A percentile compares a stretch with the other conserved stretches of the same genome.
These are phyloP conservation scores for Mortierella sp. DNA, from an alignment of 371 early-diverging fungal genomes.

Conservation along the genomic window DNA sequence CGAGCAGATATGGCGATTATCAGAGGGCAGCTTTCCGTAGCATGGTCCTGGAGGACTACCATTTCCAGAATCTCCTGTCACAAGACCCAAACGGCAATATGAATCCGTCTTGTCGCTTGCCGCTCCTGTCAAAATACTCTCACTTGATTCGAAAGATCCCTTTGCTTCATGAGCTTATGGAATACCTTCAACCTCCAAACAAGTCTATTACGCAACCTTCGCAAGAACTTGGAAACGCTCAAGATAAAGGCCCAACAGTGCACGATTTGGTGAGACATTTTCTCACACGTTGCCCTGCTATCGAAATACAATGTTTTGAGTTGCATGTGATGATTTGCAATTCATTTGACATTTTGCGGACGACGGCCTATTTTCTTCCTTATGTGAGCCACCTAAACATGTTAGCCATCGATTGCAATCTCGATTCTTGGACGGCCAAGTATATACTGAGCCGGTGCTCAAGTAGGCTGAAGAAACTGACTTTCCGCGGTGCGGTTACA, in stretches of 20 bases:
- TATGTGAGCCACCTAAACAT: too few relatives aligned
- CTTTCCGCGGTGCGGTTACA: not conserved
- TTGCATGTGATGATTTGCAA: not conserved
- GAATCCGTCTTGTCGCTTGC: too few relatives aligned
- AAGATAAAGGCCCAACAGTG: not conserved
- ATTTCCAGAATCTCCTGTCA: not conserved
- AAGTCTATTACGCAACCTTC: not conserved
- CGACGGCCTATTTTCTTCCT: too few relatives aligned
- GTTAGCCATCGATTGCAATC: too few relatives aligned
- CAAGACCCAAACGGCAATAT: not conserved
- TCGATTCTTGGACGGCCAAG: not conserved
- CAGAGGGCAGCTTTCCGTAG: conserved; percentile 4
- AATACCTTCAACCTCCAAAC: not conserved
- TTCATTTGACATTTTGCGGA: too few relatives aligned
- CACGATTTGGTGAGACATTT: not conserved
- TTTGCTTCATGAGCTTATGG: not conserved
- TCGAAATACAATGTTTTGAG: not conserved
- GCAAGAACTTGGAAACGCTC: not conserved
- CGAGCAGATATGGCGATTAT: not conserved
- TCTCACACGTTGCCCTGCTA: not conserved
- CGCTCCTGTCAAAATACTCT: not conserved
- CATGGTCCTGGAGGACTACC: conserved; percentile 12
- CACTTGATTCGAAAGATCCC: not conserved
- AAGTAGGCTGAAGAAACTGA: not conserved
- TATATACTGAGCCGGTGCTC: not conserved